A percentile compares a stretch with the other conserved stretches of the same genome.
These are phyloP conservation scores for Colletotrichum trifolii DNA, from an alignment of 2,329 filamentous ascomycete genomes.

Conservation along the genomic window DNA sequence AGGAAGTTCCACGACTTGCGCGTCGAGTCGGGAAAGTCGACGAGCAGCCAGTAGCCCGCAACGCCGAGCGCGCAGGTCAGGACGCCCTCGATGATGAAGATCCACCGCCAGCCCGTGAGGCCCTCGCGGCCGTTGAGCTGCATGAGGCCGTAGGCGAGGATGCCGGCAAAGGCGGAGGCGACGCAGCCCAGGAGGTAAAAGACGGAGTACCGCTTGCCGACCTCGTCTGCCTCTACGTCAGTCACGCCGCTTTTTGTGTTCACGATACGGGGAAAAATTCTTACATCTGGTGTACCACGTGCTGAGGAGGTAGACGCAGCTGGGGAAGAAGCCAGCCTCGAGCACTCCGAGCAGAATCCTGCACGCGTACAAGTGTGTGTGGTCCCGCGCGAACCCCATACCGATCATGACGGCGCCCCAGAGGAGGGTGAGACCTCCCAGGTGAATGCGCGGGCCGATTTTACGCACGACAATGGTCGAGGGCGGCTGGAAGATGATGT, in stretches of 20 bases:
- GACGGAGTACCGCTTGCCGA: slow-evolving; percentile 74
- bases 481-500: slow-evolving; percentile 77
- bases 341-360: slow-evolving; percentile 71
- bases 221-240: slow-evolving; percentile 61
- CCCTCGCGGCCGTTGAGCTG: slow-evolving; percentile 68
- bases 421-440: slow-evolving; percentile 63
- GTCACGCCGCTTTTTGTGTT: not conserved
- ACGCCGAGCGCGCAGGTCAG: slow-evolving; percentile 65
- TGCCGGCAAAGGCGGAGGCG: slow-evolving; percentile 73
- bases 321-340: slow-evolving; percentile 79
- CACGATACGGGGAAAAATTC: slow-evolving; percentile 36
- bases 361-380: slow-evolving; percentile 62
- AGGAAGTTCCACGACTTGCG: slow-evolving; percentile 65
- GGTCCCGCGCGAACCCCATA: slow-evolving; percentile 71
- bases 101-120: slow-evolving; percentile 74
- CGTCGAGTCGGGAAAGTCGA: slow-evolving; percentile 72
- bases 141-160: slow-evolving; percentile 77
- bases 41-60: slow-evolving; percentile 66
- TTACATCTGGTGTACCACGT: slow-evolving; percentile 78
- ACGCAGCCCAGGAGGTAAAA: slow-evolving; percentile 78
- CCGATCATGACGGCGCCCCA: slow-evolving; percentile 74
- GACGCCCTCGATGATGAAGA: slow-evolving; percentile 67
- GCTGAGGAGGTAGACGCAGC: slow-evolving; percentile 77
- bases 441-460: slow-evolving; percentile 69
- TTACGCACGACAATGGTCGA: slow-evolving; percentile 76